Evolutionary conservation across 2,329 filamentous ascomycete species (phyloP), one percentile per base, ranked within the genome.

Genomic region (Chrysoporthe puriensis): DNA sequence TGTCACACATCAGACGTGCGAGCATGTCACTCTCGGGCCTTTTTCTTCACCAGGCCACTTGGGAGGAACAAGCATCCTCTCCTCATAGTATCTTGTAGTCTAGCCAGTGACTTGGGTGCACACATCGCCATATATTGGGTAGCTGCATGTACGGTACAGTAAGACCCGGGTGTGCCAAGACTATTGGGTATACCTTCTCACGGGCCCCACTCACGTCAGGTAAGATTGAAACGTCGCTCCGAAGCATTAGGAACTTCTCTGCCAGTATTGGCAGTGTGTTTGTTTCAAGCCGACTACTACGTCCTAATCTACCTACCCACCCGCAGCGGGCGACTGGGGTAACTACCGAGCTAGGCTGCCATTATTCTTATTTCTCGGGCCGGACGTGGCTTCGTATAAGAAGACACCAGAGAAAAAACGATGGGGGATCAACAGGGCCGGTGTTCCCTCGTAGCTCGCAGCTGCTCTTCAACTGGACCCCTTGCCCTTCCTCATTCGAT

Each of bases 361-460:
- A 32, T 50, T 18, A 46, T 40, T 40, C 5, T 1, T 48, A 32
- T 26, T 50, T 50, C 14, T 60, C 59, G 54, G 59, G 61, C 54
- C 64, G 52, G 44, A 46, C 54, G 44, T 42, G 48, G 46, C n/a
- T n/a, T 64, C 14, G 4, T 48, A 62, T 61, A 62, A 62, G 43
- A 60, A 61, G 60, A 26, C 46, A 42, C 40, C 16, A 42, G 40
- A 2, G 42, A 21, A n/a, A 7, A 40, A 9, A 32, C 6, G 3
- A 32, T 46, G 16, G 9, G 9, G 16, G 9, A 44, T 32, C 18
- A 43, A 11, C 16, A 64, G 21, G 42, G 58, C 46, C 4, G 26
- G 42, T 14, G 18, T 13, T 4, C 36, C 54, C 54, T 57, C 34
- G 50, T 69, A 46, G 56, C 58, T 34, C 36, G 44, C 48, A 43